These are phyloP conservation scores for Chlorella sp. DNA, from an alignment of 139 green algal species.

Conservation along the genomic window DNA sequence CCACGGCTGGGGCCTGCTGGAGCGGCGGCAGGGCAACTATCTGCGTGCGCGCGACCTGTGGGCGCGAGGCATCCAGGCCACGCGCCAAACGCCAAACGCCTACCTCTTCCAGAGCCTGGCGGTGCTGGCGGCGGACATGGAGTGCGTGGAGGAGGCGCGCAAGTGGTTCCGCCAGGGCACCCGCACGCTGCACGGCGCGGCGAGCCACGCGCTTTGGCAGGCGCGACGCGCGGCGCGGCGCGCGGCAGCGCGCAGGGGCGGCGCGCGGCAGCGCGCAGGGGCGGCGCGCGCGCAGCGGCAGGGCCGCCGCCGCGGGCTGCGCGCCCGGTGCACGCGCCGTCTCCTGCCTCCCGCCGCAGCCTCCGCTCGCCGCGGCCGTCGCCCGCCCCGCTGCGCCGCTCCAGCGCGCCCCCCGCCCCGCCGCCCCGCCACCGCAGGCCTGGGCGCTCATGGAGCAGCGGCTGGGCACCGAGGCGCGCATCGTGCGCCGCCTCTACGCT, in stretches of 20 bases:
- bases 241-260: too few relatives aligned
- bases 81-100: conserved; percentile 55
- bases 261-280: too few relatives aligned
- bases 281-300: too few relatives aligned
- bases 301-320: too few relatives aligned
- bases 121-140: conserved; percentile 75
- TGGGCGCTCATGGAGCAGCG: conserved; percentile 83
- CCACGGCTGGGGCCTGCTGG: conserved; percentile 97
- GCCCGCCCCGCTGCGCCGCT: too few relatives aligned
- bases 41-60: conserved; percentile 76
- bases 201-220: conserved; percentile 82
- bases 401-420: too few relatives aligned
- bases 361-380: too few relatives aligned
- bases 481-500: conserved; percentile 66
- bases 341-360: too few relatives aligned
- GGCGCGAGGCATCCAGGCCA: conserved; percentile 65
- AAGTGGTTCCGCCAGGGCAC: conserved; percentile 85
- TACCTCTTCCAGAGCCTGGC: conserved; percentile 89
- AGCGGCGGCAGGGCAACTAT: conserved; percentile 89
- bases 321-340: too few relatives aligned
- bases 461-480: conserved; percentile 56
- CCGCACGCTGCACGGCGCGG: conserved; percentile 32
- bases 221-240: too few relatives aligned
- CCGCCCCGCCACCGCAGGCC: too few relatives aligned
- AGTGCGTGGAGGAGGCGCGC: conserved; percentile 72